A percentile compares a stretch with the other conserved stretches of the same genome.
phyloP scores from a whole-genome alignment of 1,284 basidiomycete species.

The Hemileccinum hortonii region DNA sequence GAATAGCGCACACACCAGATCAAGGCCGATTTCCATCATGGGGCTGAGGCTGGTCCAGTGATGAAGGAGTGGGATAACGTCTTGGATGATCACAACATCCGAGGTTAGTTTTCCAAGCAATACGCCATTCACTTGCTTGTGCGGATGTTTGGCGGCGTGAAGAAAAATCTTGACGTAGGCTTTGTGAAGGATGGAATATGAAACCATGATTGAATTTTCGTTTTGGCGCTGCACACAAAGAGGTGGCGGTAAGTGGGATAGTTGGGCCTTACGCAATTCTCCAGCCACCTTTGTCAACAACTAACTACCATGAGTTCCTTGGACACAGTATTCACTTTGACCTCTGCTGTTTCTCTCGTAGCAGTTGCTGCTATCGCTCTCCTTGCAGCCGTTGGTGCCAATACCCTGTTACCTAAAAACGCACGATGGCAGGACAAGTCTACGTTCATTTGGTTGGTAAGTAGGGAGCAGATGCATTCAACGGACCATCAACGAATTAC shows the following conservation, averaged over 20 bases:
- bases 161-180: slow-evolving; percentile 69
- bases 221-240: no score
- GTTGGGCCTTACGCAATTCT: neutral
- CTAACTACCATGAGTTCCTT: slow-evolving; percentile 15
- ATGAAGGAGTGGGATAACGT: slow-evolving; percentile 73
- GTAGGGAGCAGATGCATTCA: slow-evolving; percentile 11
- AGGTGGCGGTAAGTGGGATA: no score
- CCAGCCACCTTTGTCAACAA: neutral
- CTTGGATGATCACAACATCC: slow-evolving; percentile 47
- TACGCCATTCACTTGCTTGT: slow-evolving; percentile 66
- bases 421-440: slow-evolving; percentile 60
- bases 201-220: no score
- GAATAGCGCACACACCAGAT: slow-evolving; percentile 50
- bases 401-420: slow-evolving; percentile 57
- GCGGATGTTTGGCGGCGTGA: slow-evolving; percentile 73
- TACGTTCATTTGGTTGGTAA: slow-evolving; percentile 74
- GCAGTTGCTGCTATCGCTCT: slow-evolving; percentile 53
- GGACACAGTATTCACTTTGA: slow-evolving; percentile 56
- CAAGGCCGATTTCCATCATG: slow-evolving; percentile 78
- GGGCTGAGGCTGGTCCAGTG: slow-evolving; percentile 77
- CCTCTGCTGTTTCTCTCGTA: slow-evolving; percentile 62
- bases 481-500: slow-evolving; percentile 1
- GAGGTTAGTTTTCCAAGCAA: slow-evolving; percentile 50
- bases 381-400: slow-evolving; percentile 51
- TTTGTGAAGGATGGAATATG: slow-evolving; percentile 50